Percentiles rank a stretch among this genome's conserved stretches.
Evolutionary conservation across 169 alveolate genomes (phyloP).

Genomic region (Eimeria acervulina): DNA sequence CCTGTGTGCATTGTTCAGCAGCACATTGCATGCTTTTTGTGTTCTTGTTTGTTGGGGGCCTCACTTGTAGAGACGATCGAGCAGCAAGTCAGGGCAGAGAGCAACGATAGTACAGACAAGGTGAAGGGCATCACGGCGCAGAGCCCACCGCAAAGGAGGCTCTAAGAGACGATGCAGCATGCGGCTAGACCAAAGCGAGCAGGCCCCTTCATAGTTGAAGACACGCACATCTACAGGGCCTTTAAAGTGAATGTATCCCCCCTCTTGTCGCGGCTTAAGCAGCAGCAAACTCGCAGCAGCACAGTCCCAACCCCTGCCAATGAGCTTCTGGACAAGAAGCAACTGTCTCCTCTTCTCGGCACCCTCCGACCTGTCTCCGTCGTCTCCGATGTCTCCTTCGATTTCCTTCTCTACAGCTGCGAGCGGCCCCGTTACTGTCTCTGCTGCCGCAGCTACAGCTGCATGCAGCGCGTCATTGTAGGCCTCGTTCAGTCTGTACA

Average conservation of each 20-base stretch:
- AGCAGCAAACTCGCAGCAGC: conserved; percentile 39
- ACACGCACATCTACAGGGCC: conserved; percentile 78
- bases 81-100: conserved; percentile 87
- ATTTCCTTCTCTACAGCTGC: neutral
- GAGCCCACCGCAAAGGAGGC: conserved; percentile 85
- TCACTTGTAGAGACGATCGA: conserved; percentile 82
- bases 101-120: conserved; percentile 88
- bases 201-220: conserved; percentile 78
- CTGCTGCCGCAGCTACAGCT: neutral
- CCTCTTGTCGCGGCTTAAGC: conserved; percentile 72
- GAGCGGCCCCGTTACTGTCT: conserved; percentile 1
- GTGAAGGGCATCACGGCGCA: conserved; percentile 87
- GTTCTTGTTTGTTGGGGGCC: no score
- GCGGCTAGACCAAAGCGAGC: conserved; percentile 76
- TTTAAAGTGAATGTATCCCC: conserved; percentile 25
- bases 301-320: conserved; percentile 34
- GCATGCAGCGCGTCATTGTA: conserved; percentile 75
- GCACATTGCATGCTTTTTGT: no score
- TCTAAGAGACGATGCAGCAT: conserved; percentile 64
- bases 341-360: neutral
- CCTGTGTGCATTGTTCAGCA: no score
- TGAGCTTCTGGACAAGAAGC: neutral
- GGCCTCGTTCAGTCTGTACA: conserved; percentile 82
- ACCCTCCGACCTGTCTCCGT: neutral
- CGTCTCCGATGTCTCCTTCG: neutral